These are phyloP conservation scores for Hanseniaspora clermontiae DNA, from an alignment of 805 yeast species.

Conservation along the genomic window DNA sequence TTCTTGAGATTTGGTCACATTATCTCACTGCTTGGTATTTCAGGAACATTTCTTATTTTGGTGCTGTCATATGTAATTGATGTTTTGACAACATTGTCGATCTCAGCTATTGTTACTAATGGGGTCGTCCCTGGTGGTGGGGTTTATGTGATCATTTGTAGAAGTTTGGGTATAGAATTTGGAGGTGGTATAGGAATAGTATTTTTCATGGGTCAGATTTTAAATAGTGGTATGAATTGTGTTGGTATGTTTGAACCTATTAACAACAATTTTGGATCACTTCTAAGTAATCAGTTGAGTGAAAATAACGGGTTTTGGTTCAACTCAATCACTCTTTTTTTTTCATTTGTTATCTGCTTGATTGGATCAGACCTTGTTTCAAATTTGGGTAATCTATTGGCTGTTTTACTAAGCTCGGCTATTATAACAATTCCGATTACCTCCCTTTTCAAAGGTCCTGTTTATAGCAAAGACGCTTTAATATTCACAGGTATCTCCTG, in stretches of 20 bases:
- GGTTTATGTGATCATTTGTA: slow-evolving; percentile 91
- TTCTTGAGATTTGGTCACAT: slow-evolving; percentile 91
- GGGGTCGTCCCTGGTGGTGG: slow-evolving; percentile 98
- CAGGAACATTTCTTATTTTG: slow-evolving; percentile 60
- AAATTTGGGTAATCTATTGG: slow-evolving; percentile 64
- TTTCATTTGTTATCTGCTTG: slow-evolving; percentile 64
- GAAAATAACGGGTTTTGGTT: slow-evolving; percentile 48
- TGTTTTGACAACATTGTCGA: slow-evolving; percentile 72
- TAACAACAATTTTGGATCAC: slow-evolving; percentile 57
- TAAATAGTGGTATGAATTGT: slow-evolving; percentile 83
- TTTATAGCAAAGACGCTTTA: slow-evolving; percentile 38
- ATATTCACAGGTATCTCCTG: slow-evolving; percentile 64
- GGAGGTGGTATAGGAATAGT: slow-evolving; percentile 96
- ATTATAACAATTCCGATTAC: slow-evolving; percentile 77
- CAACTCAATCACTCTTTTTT: slow-evolving; percentile 52
- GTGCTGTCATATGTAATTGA: slow-evolving; percentile 67
- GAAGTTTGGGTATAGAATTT: slow-evolving; percentile 93
- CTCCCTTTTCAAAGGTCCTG: slow-evolving; percentile 47
- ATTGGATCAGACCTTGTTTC: slow-evolving; percentile 75
- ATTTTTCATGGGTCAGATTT: slow-evolving; percentile 85
- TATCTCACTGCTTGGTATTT: slow-evolving; percentile 83
- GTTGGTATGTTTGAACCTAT: slow-evolving; percentile 92
- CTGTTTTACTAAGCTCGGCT: slow-evolving; percentile 52
- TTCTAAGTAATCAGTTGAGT: background rate
- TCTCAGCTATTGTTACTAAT: slow-evolving; percentile 92